Evolutionary conservation across 164 flowering plant species (phyloP), one percentile per base, ranked within the genome.

Genomic region (Macadamia tetraphylla): DNA sequence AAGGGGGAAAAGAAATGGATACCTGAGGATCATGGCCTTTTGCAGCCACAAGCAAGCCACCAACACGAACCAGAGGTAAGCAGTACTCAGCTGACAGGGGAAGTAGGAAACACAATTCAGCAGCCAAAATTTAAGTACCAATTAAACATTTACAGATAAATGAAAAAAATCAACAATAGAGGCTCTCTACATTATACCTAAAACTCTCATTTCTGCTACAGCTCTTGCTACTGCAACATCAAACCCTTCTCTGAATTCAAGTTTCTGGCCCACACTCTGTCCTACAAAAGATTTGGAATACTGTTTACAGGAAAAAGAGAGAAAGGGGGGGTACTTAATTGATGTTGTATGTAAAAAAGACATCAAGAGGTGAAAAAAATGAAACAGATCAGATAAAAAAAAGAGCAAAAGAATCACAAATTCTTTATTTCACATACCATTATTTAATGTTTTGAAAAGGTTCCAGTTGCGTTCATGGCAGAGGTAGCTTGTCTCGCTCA

Each of bases 171-270:
- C 30, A 6, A 7, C 43, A 35, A 6, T 31, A 43, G 9, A 58
- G 43, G 17, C 6, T 13, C 35, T 65, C 32, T 53, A 42, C 29
- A 42, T 46, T 66, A 60, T 73, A 94, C 98, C 97, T 75, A 94
- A 83, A 68, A 87, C 70, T 80, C 97, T 84, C 95, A 94, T 84
- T 79, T 94, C 97, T 62, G 99, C 97, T 49, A 94, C 99, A 58
- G 97, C 99, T 81, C 99, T 84, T 53, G 99, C 97, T 8, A 90
- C 87, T 73, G 96, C 97, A 29, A 90, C 88, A 81, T 92, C 99
- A 81, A 84, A 94, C 51, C 65, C 53, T 81, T 89, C 97, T 78
- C 97, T 85, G 76, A 76, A 94, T 18, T 72, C 83, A 63, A 51
- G 67, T 73, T 74, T 66, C 70, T 90, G 92, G 63, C 99, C 97